Evolutionary conservation across 768 basidiomycete genomes (phyloP), one percentile per base, ranked within the genome.

Genomic region (Leucocoprinus sp.): DNA sequence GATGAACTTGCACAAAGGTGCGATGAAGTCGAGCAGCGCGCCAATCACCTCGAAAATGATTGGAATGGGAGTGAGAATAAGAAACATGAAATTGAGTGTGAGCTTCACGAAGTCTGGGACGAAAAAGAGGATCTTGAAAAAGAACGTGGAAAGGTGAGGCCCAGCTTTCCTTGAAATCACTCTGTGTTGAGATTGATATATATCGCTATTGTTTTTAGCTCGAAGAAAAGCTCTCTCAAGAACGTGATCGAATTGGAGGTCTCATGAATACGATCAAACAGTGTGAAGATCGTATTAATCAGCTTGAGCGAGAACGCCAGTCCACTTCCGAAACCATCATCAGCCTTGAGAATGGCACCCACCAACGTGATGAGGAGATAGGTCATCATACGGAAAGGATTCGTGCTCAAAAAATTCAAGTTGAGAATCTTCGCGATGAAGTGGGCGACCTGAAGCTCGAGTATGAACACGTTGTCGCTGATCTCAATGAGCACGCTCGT

Each of bases 261-360:
- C 67, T 82, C 26, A 66, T 67, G 6, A 59, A 60, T 8, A 65
- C 68, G 0, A 54, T 83, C 17, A 72, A 78, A 49, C 75, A 78
- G 52, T 71, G 69, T 17, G 76, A 80, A 35, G 68, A 68, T 47
- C 73, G 69, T 27, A 66, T 83, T 29, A 53, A 64, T 0, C 63
- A 69, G 6, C 65, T 82, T 8, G 72, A 73, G 5, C 71, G 74
- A 46, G 82, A 86, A 55, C 70, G 67, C 7, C 70, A 75, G 42
- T 76, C 71, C 51, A 69, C 75, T 5, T 54, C 69, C 27, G 82
- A 83, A 31, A 75, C 67, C 28, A 61, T 72, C 8, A 44, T 64
- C n/a, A 76, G 78, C 18, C 66, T 83, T 14, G 72, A 84, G 60
- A 73, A 74, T 19, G 72, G 75, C 46, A 55, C 83, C 29, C 70